Evolutionary conservation across 805 yeast species (phyloP).

Genomic region (Priceomyces castillae): DNA sequence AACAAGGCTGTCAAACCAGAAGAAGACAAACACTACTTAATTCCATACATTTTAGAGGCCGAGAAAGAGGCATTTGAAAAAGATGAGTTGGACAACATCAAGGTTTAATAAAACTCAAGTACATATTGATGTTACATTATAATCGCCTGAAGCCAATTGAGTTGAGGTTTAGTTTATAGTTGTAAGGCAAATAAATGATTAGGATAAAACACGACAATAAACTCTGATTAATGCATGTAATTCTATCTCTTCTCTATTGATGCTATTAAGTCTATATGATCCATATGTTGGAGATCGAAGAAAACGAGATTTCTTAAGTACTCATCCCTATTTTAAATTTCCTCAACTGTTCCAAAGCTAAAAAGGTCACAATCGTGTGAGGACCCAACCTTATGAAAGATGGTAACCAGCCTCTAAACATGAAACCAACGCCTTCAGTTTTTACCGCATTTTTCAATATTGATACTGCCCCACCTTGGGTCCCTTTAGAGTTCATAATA

Average conservation of each 20-base stretch:
- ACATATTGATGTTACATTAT: background rate
- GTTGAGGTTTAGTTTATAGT: background rate
- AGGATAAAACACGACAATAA: background rate
- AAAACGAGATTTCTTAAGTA: background rate
- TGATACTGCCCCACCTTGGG: conserved; percentile 43
- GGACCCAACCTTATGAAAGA: conserved; percentile 86
- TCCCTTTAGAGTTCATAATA: conserved; percentile 67
- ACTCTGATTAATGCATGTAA: too few relatives aligned
- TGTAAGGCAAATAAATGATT: background rate
- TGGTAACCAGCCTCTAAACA: conserved; percentile 91
- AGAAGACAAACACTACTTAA: conserved; percentile 78
- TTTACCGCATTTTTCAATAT: conserved; percentile 56
- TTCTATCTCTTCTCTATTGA: too few relatives aligned
- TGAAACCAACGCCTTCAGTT: conserved; percentile 71
- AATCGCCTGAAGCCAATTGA: too few relatives aligned
- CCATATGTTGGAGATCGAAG: too few relatives aligned
- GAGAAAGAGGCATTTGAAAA: conserved; percentile 90
- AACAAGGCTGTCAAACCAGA: conserved; percentile 74
- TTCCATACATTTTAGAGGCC: conserved; percentile 89
- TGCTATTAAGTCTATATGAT: too few relatives aligned
- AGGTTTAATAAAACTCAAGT: conserved; percentile 18
- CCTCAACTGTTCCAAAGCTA: conserved; percentile 66
- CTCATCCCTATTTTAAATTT: conserved; percentile 48
- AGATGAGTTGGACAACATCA: conserved; percentile 80
- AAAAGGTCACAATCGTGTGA: conserved; percentile 66